Evolutionary conservation across 352 stramenopile genomes (phyloP).

Genomic region (Pythium sukuiense): DNA sequence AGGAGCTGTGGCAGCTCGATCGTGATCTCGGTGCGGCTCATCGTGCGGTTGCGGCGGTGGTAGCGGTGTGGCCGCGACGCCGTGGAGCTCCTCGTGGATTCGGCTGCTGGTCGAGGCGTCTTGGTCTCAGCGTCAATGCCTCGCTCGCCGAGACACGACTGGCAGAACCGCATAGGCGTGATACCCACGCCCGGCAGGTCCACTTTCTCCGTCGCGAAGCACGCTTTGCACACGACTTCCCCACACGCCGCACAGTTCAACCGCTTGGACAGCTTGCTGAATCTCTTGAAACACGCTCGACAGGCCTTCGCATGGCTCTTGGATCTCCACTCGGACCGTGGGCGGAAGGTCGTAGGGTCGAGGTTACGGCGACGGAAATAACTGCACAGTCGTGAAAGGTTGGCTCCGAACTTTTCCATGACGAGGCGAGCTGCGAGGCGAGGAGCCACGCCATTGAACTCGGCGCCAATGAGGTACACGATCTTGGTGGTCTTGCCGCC

Average conservation of each 20-base stretch:
- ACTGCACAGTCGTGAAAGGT: slow-evolving; percentile 39
- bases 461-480: slow-evolving; percentile 53
- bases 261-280: slow-evolving; percentile 42
- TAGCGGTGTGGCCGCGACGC: not conserved
- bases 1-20: not conserved
- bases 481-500: slow-evolving; percentile 46
- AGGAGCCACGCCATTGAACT: slow-evolving; percentile 36
- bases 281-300: slow-evolving; percentile 34
- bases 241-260: slow-evolving; percentile 56
- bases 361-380: slow-evolving; percentile 51
- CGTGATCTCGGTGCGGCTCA: not conserved
- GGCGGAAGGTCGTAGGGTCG: slow-evolving; percentile 48
- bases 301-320: slow-evolving; percentile 36
- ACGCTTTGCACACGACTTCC: slow-evolving; percentile 49
- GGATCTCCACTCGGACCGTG: slow-evolving; percentile 44
- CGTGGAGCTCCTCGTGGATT: not conserved
- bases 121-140: slow-evolving; percentile 3
- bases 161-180: slow-evolving; percentile 15
- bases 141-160: slow-evolving; percentile 7
- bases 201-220: slow-evolving; percentile 36
- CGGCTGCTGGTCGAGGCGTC: not conserved
- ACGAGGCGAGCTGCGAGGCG: slow-evolving; percentile 35
- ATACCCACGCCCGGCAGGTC: slow-evolving; percentile 33
- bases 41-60: slow-evolving; percentile 1
- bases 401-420: slow-evolving; percentile 49